phyloP scores from a whole-genome alignment of 768 basidiomycete species.

The Tulasnella sp. region DNA sequence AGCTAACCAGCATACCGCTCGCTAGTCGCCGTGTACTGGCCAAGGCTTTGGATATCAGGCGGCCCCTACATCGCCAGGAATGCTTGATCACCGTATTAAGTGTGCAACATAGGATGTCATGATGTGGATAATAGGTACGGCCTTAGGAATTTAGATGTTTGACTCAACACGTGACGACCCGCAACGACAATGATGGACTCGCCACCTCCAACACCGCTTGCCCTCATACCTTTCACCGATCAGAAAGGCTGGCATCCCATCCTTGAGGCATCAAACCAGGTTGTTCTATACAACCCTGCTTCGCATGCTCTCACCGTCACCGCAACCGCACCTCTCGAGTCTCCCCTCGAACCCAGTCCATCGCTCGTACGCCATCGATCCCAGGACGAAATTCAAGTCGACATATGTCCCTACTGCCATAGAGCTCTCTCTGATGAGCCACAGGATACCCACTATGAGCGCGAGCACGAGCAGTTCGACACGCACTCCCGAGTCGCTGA shows the following conservation, averaged over 20 bases:
- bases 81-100: too few species aligned
- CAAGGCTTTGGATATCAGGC: too few species aligned
- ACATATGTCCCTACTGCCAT: constrained; percentile 63
- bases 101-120: too few species aligned
- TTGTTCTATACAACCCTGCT: constrained; percentile 77
- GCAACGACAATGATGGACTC: too few species aligned
- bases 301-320: constrained; percentile 68
- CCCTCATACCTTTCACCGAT: constrained; percentile 17
- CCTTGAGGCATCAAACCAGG: constrained; percentile 70
- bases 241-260: constrained; percentile 59
- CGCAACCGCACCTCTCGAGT: not conserved
- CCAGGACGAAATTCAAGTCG: not conserved
- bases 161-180: too few species aligned
- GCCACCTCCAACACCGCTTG: constrained; percentile 13
- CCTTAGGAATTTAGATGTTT: too few species aligned
- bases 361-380: not conserved
- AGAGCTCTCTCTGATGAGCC: constrained; percentile 33
- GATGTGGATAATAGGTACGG: too few species aligned
- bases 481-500: constrained; percentile 52
- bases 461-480: constrained; percentile 28
- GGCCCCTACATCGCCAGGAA: too few species aligned
- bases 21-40: too few species aligned
- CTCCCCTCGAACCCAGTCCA: constrained; percentile 18
- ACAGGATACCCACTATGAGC: constrained; percentile 19
- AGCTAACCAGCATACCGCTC: too few species aligned